Conservation (phyloP, 192 early-diverging fungal species). For the Entrophospora sp. region DNA sequence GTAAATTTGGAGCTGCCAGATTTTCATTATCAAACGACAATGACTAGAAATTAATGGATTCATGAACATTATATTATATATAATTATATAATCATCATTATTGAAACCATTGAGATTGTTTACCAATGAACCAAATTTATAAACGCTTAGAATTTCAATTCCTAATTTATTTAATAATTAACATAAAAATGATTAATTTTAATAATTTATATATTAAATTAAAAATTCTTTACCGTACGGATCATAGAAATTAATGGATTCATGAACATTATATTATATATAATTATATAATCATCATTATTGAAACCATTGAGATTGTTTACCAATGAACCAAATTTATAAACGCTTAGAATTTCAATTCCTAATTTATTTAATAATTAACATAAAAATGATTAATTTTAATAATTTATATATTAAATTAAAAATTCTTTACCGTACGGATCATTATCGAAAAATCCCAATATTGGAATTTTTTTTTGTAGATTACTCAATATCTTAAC, state of each 20-base stretch:
- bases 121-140: constrained; percentile 20
- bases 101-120: not conserved
- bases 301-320: not conserved
- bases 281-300: not conserved
- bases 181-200: not conserved
- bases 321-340: constrained; percentile 20
- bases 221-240: not conserved
- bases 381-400: not conserved
- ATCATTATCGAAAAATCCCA: constrained; percentile 21
- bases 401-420: not conserved
- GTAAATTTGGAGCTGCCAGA: not conserved
- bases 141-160: constrained; percentile 18
- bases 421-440: constrained; percentile 14
- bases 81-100: not conserved
- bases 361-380: not conserved
- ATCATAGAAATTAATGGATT: not conserved
- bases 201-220: not conserved
- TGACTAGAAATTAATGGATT: not conserved
- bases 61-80: not conserved
- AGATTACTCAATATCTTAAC: constrained; percentile 3
- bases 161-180: not conserved
- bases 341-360: constrained; percentile 18
- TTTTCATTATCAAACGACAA: constrained; percentile 18
- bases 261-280: not conserved
- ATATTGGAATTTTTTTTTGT: constrained; percentile 2